Percentiles rank a stretch among this genome's conserved stretches.
These are phyloP conservation scores for Solanum medicagineum DNA, from an alignment of 257 asterid genomes.

Conservation along the genomic window DNA sequence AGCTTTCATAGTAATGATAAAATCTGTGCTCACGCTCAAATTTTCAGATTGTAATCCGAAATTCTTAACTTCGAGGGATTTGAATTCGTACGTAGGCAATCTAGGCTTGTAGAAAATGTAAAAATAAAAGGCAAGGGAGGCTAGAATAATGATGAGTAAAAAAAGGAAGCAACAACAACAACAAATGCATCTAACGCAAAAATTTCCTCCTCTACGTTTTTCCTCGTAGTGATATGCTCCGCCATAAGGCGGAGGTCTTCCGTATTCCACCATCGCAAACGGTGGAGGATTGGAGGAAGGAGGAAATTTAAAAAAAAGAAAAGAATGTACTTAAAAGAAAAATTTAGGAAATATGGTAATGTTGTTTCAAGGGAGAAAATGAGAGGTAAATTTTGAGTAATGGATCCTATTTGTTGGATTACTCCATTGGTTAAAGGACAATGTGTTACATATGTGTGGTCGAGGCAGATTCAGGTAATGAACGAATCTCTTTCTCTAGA, in stretches of 20 bases:
- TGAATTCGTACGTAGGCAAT: constrained; percentile 24
- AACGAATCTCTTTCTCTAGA: not conserved
- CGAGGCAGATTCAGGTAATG: not conserved
- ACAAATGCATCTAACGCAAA: constrained; percentile 29
- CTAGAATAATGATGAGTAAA: constrained; percentile 13
- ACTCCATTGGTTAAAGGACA: not conserved
- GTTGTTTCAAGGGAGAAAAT: not conserved
- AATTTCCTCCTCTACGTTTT: not conserved
- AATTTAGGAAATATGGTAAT: not conserved
- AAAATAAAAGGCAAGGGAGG: not conserved
- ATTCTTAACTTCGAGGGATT: constrained; percentile 18
- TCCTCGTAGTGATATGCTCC: not conserved
- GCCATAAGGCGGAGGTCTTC: constrained; percentile 6
- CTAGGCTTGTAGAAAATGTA: constrained; percentile 23
- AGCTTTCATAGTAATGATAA: constrained; percentile 21
- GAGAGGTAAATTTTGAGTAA: not conserved
- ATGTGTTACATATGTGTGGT: not conserved
- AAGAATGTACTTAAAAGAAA: not conserved
- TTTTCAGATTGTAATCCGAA: constrained; percentile 19
- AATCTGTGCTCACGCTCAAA: constrained; percentile 20
- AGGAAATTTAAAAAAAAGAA: not conserved
- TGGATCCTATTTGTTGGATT: not conserved
- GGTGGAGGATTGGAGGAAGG: constrained; percentile 14
- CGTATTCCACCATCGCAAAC: constrained; percentile 12
- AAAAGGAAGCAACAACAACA: constrained; percentile 35